Percentiles rank a stretch among this genome's conserved stretches.
Evolutionary conservation across 2,329 filamentous ascomycete species (phyloP).

Genomic region (Cytospora leucostoma): DNA sequence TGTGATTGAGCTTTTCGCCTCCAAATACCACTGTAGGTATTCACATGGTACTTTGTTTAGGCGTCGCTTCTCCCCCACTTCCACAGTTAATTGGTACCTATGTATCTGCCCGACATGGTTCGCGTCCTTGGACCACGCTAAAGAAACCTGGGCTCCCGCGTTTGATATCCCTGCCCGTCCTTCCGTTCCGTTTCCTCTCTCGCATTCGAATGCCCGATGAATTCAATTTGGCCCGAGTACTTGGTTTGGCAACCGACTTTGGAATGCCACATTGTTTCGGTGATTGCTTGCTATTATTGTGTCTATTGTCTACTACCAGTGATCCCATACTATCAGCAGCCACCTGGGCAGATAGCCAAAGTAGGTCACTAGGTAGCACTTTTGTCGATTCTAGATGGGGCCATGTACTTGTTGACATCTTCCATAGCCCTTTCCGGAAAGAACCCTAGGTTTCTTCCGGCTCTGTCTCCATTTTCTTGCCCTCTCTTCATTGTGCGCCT

Average conservation of each 20-base stretch:
- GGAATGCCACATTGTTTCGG: slow-evolving; percentile 3
- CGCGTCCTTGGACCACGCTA: not conserved
- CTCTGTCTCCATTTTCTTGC: too few relatives aligned
- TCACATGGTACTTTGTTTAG: too few relatives aligned
- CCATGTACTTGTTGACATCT: not conserved
- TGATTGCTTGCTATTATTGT: slow-evolving; percentile 7
- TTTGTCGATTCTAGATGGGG: not conserved
- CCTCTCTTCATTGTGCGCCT: too few relatives aligned
- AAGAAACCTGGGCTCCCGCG: not conserved
- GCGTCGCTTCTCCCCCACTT: too few relatives aligned
- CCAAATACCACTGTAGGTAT: too few relatives aligned
- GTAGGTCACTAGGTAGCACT: not conserved
- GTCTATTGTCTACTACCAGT: not conserved
- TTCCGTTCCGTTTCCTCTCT: not conserved
- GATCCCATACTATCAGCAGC: not conserved
- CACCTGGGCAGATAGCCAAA: too few relatives aligned
- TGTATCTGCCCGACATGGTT: not conserved
- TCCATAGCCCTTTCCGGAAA: not conserved
- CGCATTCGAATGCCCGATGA: not conserved
- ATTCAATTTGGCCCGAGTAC: not conserved
- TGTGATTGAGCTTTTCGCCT: slow-evolving; percentile 7
- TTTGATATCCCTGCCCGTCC: not conserved
- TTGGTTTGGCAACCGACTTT: slow-evolving; percentile 1
- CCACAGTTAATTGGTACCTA: not conserved
- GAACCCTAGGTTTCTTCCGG: not conserved